These are phyloP conservation scores for Stagonosporopsis vannaccii DNA, from an alignment of 2,329 filamentous ascomycete genomes.

Conservation along the genomic window DNA sequence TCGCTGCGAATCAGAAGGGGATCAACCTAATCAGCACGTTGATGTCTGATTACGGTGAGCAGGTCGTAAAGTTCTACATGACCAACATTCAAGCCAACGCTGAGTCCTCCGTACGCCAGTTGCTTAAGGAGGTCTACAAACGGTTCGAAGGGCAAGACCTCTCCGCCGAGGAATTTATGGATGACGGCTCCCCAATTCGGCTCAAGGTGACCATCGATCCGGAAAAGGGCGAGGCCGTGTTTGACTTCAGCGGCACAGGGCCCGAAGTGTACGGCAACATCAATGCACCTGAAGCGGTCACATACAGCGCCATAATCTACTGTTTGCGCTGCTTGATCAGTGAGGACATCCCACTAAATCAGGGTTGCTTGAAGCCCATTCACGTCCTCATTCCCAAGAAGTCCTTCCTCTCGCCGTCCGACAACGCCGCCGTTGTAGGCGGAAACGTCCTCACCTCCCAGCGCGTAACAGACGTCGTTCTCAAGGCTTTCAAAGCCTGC, in stretches of 20 bases:
- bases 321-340: constrained; percentile 81
- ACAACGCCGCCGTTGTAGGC: constrained; percentile 80
- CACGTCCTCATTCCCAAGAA: constrained; percentile 75
- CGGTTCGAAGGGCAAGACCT: constrained; percentile 75
- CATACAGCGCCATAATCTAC: constrained; percentile 86
- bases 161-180: constrained; percentile 81
- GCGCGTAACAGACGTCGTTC: constrained; percentile 81
- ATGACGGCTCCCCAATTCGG: constrained; percentile 80
- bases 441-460: constrained; percentile 82
- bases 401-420: constrained; percentile 76
- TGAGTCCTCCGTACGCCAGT: constrained; percentile 74
- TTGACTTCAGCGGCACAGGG: constrained; percentile 80
- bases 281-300: constrained; percentile 83
- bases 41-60: constrained; percentile 79
- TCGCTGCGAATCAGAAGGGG: constrained; percentile 86
- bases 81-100: constrained; percentile 81
- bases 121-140: constrained; percentile 75
- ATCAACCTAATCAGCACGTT: constrained; percentile 77
- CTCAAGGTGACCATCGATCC: constrained; percentile 78
- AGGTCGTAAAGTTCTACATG: constrained; percentile 86
- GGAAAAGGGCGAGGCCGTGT: constrained; percentile 76
- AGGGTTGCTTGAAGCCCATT: constrained; percentile 82
- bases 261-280: constrained; percentile 81
- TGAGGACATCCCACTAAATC: constrained; percentile 84
- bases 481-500: constrained; percentile 80